Percentiles rank a stretch among this genome's conserved stretches.
Conservation (phyloP, 2,329 filamentous ascomycete genomes). For the Penicillium sp. region DNA sequence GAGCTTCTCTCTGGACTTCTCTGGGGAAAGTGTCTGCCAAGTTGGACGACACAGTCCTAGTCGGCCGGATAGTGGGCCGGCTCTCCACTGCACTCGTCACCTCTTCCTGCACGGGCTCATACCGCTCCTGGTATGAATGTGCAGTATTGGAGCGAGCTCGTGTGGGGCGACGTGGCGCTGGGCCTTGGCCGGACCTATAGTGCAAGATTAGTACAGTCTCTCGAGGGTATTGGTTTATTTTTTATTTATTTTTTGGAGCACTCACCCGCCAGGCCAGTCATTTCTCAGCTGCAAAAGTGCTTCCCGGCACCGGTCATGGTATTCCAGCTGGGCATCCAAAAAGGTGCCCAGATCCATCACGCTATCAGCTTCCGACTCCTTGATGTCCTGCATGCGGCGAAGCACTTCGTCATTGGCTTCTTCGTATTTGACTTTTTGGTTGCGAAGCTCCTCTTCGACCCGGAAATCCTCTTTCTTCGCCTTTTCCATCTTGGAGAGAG, state of each 20-base stretch:
- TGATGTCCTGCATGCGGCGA: slow-evolving; percentile 93
- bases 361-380: slow-evolving; percentile 83
- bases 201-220: slow-evolving; percentile 8
- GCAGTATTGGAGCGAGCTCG: slow-evolving; percentile 65
- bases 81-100: slow-evolving; percentile 48
- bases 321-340: slow-evolving; percentile 84
- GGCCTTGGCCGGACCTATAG: slow-evolving; percentile 18
- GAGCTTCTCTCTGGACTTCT: slow-evolving; percentile 44
- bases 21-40: slow-evolving; percentile 38
- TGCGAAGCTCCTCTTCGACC: slow-evolving; percentile 86
- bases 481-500: slow-evolving; percentile 86
- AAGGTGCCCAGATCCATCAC: slow-evolving; percentile 77
- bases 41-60: slow-evolving; percentile 37
- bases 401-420: slow-evolving; percentile 90
- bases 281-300: slow-evolving; percentile 70
- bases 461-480: slow-evolving; percentile 91
- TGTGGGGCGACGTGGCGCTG: slow-evolving; percentile 42
- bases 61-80: slow-evolving; percentile 56
- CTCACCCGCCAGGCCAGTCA: slow-evolving; percentile 67
- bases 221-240: background rate
- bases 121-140: slow-evolving; percentile 62
- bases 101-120: slow-evolving; percentile 59
- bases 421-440: slow-evolving; percentile 93
- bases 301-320: slow-evolving; percentile 87
- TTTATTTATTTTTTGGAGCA: no score